Base-by-base conservation (phyloP, 2,329 filamentous ascomycete genomes). In the Aspergillus quadricinctus region DNA sequence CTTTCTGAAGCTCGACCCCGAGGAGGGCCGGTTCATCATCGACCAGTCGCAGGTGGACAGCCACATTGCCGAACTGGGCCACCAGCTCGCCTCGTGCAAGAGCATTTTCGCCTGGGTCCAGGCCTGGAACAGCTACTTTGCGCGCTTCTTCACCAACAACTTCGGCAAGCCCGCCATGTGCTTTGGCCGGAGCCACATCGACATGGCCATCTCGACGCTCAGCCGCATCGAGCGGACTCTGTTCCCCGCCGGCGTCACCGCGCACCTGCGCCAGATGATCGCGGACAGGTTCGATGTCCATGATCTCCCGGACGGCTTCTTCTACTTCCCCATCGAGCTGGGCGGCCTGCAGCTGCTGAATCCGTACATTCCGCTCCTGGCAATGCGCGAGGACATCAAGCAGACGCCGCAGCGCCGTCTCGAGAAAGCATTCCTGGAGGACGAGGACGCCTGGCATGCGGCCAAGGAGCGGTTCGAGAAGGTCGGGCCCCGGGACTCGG, bases 91-190 rank as follows among this genome's bases (percentile, higher is more conserved):
- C 5, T 75, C 79, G 27, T 81, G 80, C 57, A 78, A 78, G 57
- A 84, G 80, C 57, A 71, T 86, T 6, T 82, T 87, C 58, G 74
- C 80, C 27, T 86, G 81, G 77, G 77, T 86, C 3, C 79, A 85
- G 61, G 82, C 81, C 0, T 86, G 83, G 77, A 86, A 86, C 62
- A 80, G 76, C 41, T 85, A 84, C 64, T 78, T 81, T 29, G 76
- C 75, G 7, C 76, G 78, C 1, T 86, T 85, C 68, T 84, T 86
- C 64, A 72, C 73, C 52, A 80, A 79, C 60, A 85, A 84, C 62
- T 84, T 86, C 57, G 82, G 79, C 7, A 78, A 78, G 53, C 78
- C 82, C 3, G 79, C 81, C 14, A 75, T 80, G 55, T 83, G 80
- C 59, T 82, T 84, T 58, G 81, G 81, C 0, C 76, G 77, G 21